Evolutionary conservation across 192 early-diverging fungal species (phyloP), one percentile per base, ranked within the genome.

Genomic region (Hyaloraphidium curvatum): DNA sequence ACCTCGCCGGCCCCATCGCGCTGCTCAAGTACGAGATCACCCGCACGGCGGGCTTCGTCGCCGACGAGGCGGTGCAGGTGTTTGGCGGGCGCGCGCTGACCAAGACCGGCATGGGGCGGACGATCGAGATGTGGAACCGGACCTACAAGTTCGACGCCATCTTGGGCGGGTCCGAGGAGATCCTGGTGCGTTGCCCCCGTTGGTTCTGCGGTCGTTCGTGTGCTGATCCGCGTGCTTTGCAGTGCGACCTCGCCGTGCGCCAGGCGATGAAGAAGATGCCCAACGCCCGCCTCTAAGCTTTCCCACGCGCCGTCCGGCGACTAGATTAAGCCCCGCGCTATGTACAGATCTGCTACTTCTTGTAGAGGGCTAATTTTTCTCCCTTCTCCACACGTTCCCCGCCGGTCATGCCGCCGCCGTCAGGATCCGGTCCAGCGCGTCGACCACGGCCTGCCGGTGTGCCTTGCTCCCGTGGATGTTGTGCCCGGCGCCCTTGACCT

Each of bases 11-110:
- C 7, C 76, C 75, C 27, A 65, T 82, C 59, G 80, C 72, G 27
- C 63, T 82, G 23, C 62, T 74, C 50, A 82, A 40, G 30, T 30
- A 9, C n/a, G 19, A 40, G n/a, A n/a, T n/a, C n/a, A 83, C 81
- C 16, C 61, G 81, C 30, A 66, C 78, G 33, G 64, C 74, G 2
- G 68, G 73, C 29, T 30, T 70, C 31, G 77, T 83, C 7, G 62
- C 72, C 21, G 81, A 83, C 39, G 72, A 82, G 37, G 71, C 79
- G 19, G 70, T 70, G 17, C 81, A 83, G 62, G 80, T 83, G 62
- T 81, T 83, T 65, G 81, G 81, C 54, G 77, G 78, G n/a, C 65
- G 81, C 25, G 81, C 14, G 54, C 53, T 40, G n/a, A 33, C 52
- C n/a, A 7, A 28, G 14, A 77, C 77, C 28, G 81, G 81, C 40